Conservation (phyloP, 2,329 filamentous ascomycete species). For the Diaporthe helianthi region DNA sequence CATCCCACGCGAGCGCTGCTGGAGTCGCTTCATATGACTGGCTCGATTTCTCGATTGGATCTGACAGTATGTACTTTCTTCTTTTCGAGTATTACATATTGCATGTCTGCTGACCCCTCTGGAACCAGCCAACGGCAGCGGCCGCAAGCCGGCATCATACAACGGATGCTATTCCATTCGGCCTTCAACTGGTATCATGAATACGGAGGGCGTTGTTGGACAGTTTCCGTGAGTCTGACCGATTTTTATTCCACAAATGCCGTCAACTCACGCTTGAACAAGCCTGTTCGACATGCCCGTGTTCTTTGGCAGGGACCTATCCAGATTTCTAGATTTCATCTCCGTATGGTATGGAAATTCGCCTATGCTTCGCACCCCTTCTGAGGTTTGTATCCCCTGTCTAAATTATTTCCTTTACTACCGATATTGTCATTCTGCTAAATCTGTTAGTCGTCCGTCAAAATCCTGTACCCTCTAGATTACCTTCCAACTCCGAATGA, state of each 20-base stretch:
- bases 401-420: too few relatives aligned
- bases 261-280: background rate
- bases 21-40: background rate
- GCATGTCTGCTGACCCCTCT: background rate
- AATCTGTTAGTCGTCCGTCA: background rate
- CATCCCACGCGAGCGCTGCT: background rate
- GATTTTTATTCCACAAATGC: background rate
- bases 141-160: background rate
- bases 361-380: background rate
- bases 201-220: background rate
- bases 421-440: background rate
- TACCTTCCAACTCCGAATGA: background rate
- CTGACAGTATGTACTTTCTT: background rate
- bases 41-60: background rate
- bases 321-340: background rate
- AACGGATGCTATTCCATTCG: slow-evolving; percentile 4
- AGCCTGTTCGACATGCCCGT: background rate
- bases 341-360: slow-evolving; percentile 3
- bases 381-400: background rate
- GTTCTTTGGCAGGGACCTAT: background rate
- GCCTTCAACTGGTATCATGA: background rate
- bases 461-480: background rate
- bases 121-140: background rate
- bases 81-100: too few relatives aligned
- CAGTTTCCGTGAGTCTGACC: background rate